Conservation (phyloP, 2,329 filamentous ascomycete species). For the Sporothrix dimorphospora region DNA sequence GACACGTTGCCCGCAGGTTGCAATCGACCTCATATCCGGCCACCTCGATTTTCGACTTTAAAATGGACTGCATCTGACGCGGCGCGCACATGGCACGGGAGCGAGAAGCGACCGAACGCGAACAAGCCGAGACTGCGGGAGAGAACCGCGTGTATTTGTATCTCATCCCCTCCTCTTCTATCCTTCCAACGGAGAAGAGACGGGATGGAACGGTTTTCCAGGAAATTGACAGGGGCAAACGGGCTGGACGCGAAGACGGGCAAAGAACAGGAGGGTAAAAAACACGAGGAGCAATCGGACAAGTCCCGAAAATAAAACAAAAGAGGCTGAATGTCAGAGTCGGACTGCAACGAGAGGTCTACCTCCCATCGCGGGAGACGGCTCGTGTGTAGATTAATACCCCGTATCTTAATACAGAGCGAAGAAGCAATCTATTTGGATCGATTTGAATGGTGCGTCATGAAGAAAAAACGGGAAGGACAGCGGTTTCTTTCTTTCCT, state of each 20-base stretch:
- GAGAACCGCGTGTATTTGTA: not conserved
- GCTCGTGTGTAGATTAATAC: not conserved
- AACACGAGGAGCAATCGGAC: conserved; percentile 14
- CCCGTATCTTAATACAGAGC: not conserved
- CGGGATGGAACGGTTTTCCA: not conserved
- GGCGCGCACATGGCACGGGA: conserved; percentile 12
- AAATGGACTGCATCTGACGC: not conserved
- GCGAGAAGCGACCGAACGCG: not conserved
- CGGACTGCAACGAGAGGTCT: not conserved
- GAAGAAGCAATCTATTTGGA: not conserved
- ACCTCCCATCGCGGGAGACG: not conserved
- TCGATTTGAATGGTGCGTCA: not conserved
- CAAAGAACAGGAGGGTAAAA: not conserved
- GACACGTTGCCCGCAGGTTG: not conserved
- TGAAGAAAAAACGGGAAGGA: not conserved
- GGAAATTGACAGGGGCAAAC: not conserved
- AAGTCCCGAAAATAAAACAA: conserved; percentile 12
- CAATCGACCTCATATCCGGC: not conserved
- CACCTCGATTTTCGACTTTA: not conserved
- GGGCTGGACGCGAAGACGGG: not conserved
- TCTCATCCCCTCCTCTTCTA: not conserved
- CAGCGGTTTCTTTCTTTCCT: not conserved
- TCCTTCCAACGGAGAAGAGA: not conserved
- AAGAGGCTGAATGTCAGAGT: conserved; percentile 7
- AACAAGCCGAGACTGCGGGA: not conserved